These are phyloP conservation scores for Sutorius australiensis DNA, from an alignment of 768 basidiomycete genomes.

Conservation along the genomic window DNA sequence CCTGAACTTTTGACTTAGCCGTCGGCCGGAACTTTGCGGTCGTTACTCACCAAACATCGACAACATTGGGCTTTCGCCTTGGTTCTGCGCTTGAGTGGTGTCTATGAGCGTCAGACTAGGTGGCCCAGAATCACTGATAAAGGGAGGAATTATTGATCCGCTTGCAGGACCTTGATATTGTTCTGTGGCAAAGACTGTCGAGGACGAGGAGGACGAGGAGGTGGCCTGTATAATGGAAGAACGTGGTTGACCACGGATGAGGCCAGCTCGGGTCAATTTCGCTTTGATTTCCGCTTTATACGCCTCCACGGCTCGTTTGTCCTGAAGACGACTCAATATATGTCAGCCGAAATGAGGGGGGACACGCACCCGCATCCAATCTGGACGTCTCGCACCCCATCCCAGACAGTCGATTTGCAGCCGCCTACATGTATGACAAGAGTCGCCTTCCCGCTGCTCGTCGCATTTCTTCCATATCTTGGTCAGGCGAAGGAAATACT, in stretches of 20 bases:
- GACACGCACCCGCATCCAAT: conserved; percentile 77
- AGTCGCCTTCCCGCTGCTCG: conserved; percentile 75
- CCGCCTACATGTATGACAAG: conserved; percentile 77
- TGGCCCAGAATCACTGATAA: conserved; percentile 21
- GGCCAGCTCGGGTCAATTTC: conserved; percentile 69
- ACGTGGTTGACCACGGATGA: conserved; percentile 80
- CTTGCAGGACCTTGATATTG: conserved; percentile 24
- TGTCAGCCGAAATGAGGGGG: conserved; percentile 1
- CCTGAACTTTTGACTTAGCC: conserved; percentile 19
- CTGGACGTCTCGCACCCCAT: conserved; percentile 82
- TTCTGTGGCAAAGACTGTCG: conserved; percentile 34
- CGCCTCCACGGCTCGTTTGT: conserved; percentile 75
- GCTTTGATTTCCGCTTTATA: conserved; percentile 85
- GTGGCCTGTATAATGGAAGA: conserved; percentile 45
- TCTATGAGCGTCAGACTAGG: conserved; percentile 22
- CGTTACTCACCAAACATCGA: conserved; percentile 27
- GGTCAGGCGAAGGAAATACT: background rate
- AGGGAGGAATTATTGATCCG: conserved; percentile 19
- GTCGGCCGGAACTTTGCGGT: background rate
- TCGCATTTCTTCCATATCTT: conserved; percentile 69
- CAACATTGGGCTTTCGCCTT: conserved; percentile 26
- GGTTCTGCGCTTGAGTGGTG: conserved; percentile 10
- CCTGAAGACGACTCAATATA: conserved; percentile 42
- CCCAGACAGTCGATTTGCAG: conserved; percentile 80
- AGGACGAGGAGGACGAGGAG: conserved; percentile 27